These are phyloP conservation scores for Combretum micranthum DNA, from an alignment of 345 rosid species.

Conservation along the genomic window DNA sequence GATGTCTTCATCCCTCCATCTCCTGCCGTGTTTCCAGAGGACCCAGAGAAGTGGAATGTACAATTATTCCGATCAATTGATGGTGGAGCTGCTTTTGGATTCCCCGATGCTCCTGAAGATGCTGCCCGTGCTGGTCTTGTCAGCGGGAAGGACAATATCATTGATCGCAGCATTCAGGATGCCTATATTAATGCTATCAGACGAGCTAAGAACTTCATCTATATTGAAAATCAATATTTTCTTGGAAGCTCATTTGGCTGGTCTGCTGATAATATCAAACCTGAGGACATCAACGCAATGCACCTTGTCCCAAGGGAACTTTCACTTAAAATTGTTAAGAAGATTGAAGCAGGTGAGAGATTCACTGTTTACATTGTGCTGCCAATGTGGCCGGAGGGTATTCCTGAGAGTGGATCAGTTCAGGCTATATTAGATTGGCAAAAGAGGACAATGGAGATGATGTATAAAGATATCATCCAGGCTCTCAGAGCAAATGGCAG, in stretches of 20 bases:
- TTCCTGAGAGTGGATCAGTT: constrained; percentile 28
- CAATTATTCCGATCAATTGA: constrained; percentile 13
- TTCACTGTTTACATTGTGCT: constrained; percentile 27
- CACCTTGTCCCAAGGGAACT: constrained; percentile 38
- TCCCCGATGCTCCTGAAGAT: constrained; percentile 5
- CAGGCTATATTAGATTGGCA: constrained; percentile 36
- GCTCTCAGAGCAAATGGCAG: too few species aligned
- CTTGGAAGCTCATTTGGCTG: constrained; percentile 39
- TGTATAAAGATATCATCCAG: too few species aligned
- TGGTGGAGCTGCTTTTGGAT: constrained; percentile 14
- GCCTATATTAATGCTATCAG: constrained; percentile 36
- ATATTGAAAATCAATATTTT: constrained; percentile 39
- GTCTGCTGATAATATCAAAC: constrained; percentile 21
- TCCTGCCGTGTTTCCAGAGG: not conserved
- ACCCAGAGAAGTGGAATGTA: constrained; percentile 8
- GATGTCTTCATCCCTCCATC: constrained; percentile 5
- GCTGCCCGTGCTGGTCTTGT: constrained; percentile 8
- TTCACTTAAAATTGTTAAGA: constrained; percentile 33
- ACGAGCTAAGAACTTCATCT: constrained; percentile 34
- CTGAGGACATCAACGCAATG: constrained; percentile 32
- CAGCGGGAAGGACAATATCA: constrained; percentile 8
- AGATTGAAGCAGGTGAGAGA: constrained; percentile 29
- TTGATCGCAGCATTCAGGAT: constrained; percentile 32
- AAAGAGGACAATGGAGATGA: too few species aligned
- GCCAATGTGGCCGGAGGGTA: constrained; percentile 37